Base-by-base conservation (phyloP, 176 grass and related monocot genomes). In the Oropetium thomaeum region DNA sequence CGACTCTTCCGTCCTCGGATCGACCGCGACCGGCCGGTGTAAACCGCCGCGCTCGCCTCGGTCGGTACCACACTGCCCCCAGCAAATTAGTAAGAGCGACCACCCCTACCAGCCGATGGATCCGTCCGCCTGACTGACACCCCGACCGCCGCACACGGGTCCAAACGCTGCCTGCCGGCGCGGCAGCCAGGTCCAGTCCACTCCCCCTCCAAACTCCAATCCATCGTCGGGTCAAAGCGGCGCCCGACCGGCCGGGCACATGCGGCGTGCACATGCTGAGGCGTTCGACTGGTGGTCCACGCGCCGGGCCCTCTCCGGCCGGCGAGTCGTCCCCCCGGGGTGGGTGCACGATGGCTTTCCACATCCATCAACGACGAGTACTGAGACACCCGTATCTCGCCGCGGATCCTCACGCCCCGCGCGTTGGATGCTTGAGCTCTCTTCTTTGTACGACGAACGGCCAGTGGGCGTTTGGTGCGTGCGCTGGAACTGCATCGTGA, bases 301-400 rank as follows among this genome's bases (percentile, higher is more conserved):
- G 33, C 72, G 57, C 37, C 27, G 25, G 57, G 37, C 5, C 53
- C 8, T 64, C 43, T 20, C 5, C 28, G 15, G 72, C 52, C 53
- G 73, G 51, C 34, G 67, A 69, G 73, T n/a, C n/a, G n/a, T n/a
- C n/a, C n/a, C n/a, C 65, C 19, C 27, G 44, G 41, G 65, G 47
- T 12, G 40, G 34, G 10, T 4, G 68, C 68, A 54, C 53, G 47
- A 34, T 27, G 58, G 15, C n/a, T n/a, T n/a, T n/a, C n/a, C n/a
- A n/a, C n/a, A n/a, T n/a, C n/a, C 7, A 3, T 53, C 49, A 23
- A 35, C 34, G 34, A 25, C 70, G 70, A 44, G 58, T 31, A 23
- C 22, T 20, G 32, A 3, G 77, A 70, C 84, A 81, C 41, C 44
- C 84, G n/a, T 76, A 81, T 86, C 84, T 29, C 65, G 41, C 44